Evolutionary conservation across 148 eudicot species (phyloP), one percentile per base, ranked within the genome.

Genomic region (Simmondsia chinensis): DNA sequence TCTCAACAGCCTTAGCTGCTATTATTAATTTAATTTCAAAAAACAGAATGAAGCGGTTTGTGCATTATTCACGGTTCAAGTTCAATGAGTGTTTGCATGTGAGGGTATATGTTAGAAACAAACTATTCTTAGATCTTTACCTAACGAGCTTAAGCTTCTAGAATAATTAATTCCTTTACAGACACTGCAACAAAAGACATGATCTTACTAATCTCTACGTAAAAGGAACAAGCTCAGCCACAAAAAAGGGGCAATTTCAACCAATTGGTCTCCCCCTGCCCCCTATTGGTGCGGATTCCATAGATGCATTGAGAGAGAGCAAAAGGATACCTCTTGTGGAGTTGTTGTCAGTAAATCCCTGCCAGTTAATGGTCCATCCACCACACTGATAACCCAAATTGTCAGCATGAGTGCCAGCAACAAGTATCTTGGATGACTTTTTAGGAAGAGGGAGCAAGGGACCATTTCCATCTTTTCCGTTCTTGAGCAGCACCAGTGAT

Each of bases 361-460:
- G 91, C 97, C 97, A 88, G 51, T 64, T 63, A 41, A 88, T 77
- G 2, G 94, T 88, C 96, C 96, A 83, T 32, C 96, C 94, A 37
- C 96, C 94, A 61, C 96, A 83, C 38, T 88, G 96, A 73, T 80
- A 88, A 34, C 97, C 97, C 61, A 88, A 59, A 61, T 88, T 88
- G 68, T 88, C 72, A 47, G 97, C 97, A 71, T 75, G 83, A 42
- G 46, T 73, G 33, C 97, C 94, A 20, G 87, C 87, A 52, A 88
- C 81, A 36, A 88, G 71, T 31, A 88, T 56, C 57, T 61, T 88
- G 1, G 68, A 30, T 21, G 55, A 75, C 16, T 36, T 69, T 57
- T 77, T 88, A 43, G 91, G 66, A 26, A 88, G 78, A 6, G 97
- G 94, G 12, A 88, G 57, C 48, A 84, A 11, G 8, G 77, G 65